Base-by-base conservation (phyloP, 2,329 filamentous ascomycete genomes). In the Macroventuria anomochaeta region DNA sequence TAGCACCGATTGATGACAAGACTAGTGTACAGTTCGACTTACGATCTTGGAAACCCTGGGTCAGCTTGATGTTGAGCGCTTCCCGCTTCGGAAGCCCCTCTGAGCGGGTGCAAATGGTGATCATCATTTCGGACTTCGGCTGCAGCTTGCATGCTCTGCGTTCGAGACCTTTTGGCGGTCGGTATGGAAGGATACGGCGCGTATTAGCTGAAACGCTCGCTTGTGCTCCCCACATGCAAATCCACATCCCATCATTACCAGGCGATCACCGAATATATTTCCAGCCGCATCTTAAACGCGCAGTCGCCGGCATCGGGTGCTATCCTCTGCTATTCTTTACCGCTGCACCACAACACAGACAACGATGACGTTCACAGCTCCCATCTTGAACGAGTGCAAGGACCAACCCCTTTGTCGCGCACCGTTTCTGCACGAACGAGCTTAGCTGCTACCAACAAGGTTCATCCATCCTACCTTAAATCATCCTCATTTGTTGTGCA, bases 401-500 rank as follows among this genome's bases (percentile, higher is more conserved):
- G 40, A 32, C 13, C 15, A 17, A 7, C 29, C n/a, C 7, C 29
- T 21, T 31, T 26, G 11, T 42, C 11, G 23, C 20, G 21, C 20
- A 36, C 51, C 23, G 13, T 39, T 12, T 17, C 39, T 44, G 39
- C 44, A 49, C 39, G 34, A 54, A 38, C 13, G 18, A 20, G 23
- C 29, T 18, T 49, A 39, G 34, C 34, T 25, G 51, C 26, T 15
- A 17, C 28, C 21, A 46, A 54, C 51, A 54, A 46, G 51, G 46
- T 40, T 40, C 23, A 54, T 39, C 40, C 51, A 54, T 34, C 23
- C 39, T 40, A 48, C 43, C 44, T 53, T 54, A 47, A 50, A 39
- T 57, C 46, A 54, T 55, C 55, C 13, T 62, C 46, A 49, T 43
- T 53, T 20, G 31, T 50, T 34, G 32, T 28, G 6, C 34, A 40